Percentiles rank a stretch among this genome's conserved stretches.
These are phyloP conservation scores for Irpex sp. DNA, from an alignment of 1,284 basidiomycete species.

Conservation along the genomic window DNA sequence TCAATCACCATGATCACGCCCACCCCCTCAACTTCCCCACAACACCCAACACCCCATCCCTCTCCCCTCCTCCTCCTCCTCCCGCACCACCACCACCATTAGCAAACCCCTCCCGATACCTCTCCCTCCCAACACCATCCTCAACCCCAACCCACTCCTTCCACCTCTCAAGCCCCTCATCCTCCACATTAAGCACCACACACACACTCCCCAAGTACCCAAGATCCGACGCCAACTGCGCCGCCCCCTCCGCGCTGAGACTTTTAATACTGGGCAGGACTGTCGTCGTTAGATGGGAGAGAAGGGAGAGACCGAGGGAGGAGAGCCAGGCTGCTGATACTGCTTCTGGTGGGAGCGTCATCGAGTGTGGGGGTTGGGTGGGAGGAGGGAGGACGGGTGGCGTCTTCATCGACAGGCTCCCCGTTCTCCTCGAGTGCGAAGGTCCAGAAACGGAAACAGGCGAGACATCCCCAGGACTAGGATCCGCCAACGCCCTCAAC, in stretches of 20 bases:
- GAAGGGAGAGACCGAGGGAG: conserved; percentile 79
- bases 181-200: conserved; percentile 86
- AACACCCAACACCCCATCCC: conserved; percentile 33
- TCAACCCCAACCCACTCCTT: conserved; percentile 59
- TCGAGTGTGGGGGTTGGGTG: conserved; percentile 22
- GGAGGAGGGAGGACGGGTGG: conserved; percentile 19
- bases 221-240: conserved; percentile 86
- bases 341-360: conserved; percentile 58
- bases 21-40: conserved; percentile 56
- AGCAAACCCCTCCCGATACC: conserved; percentile 27
- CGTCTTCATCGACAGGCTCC: conserved; percentile 30
- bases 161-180: conserved; percentile 72
- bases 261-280: conserved; percentile 62
- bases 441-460: conserved; percentile 24
- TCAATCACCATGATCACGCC: conserved; percentile 18
- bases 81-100: conserved; percentile 18
- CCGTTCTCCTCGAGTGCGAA: conserved; percentile 29
- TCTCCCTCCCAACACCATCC: conserved; percentile 49
- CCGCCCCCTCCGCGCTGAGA: conserved; percentile 65
- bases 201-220: conserved; percentile 90
- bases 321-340: conserved; percentile 89
- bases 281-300: conserved; percentile 65
- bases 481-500: conserved; percentile 45
- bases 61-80: too few relatives aligned
- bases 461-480: conserved; percentile 16